These are phyloP conservation scores for Leucocoprinus birnbaumii DNA, from an alignment of 768 basidiomycete genomes.

Conservation along the genomic window DNA sequence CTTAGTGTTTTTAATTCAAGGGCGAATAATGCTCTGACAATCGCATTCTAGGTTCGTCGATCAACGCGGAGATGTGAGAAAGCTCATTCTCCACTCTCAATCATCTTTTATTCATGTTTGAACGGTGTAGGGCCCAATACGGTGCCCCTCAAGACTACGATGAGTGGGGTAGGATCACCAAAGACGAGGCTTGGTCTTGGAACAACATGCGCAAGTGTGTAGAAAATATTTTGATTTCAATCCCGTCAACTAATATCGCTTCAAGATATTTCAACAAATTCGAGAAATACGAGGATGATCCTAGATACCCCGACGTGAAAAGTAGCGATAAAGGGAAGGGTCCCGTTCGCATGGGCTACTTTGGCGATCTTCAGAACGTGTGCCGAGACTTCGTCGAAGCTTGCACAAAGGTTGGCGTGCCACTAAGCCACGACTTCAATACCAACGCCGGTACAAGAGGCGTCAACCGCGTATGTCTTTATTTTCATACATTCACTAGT, in stretches of 20 bases:
- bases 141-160: conserved; percentile 70
- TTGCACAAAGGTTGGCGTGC: conserved; percentile 48
- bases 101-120: not conserved
- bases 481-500: not conserved
- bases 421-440: conserved; percentile 54
- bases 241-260: not conserved
- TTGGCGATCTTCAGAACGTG: conserved; percentile 34
- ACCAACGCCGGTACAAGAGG: conserved; percentile 51
- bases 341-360: conserved; percentile 53
- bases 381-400: conserved; percentile 49
- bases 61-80: conserved; percentile 58
- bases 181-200: conserved; percentile 61
- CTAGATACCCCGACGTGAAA: conserved; percentile 45
- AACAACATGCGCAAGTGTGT: conserved; percentile 47
- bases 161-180: conserved; percentile 55
- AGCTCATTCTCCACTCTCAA: not conserved
- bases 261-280: conserved; percentile 64
- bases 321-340: conserved; percentile 44
- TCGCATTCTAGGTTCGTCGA: conserved; percentile 44
- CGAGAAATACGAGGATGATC: conserved; percentile 49
- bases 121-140: conserved; percentile 49
- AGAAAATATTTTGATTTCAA: not conserved
- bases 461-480: conserved; percentile 50
- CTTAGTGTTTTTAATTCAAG: not conserved
- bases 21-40: not conserved